phyloP scores from a whole-genome alignment of 2,329 filamentous ascomycete species.

The Monilinia fructigena region DNA sequence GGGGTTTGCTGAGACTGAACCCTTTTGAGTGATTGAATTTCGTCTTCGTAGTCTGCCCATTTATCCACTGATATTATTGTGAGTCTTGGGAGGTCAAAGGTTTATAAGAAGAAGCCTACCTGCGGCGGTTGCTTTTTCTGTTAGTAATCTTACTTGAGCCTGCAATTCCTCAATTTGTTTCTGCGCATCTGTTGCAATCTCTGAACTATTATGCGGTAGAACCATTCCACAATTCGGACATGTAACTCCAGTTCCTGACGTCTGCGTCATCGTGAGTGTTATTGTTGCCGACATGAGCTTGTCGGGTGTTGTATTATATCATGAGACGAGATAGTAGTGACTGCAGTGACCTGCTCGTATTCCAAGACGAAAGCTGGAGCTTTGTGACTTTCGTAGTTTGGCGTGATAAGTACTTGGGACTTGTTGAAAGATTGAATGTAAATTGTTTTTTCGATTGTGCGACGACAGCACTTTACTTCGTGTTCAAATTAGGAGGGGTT shows the following conservation, averaged over 20 bases:
- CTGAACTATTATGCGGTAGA: slow-evolving; percentile 31
- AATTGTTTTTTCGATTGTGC: neutral
- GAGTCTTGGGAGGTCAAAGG: slow-evolving; percentile 10
- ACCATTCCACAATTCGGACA: slow-evolving; percentile 40
- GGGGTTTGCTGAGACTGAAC: slow-evolving; percentile 30
- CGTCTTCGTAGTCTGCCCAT: slow-evolving; percentile 79
- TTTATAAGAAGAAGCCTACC: slow-evolving; percentile 43
- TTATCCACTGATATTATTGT: slow-evolving; percentile 50
- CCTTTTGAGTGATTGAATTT: slow-evolving; percentile 61
- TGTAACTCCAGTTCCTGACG: slow-evolving; percentile 23
- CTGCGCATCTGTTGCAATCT: slow-evolving; percentile 46
- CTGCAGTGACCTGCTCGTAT: slow-evolving; percentile 10
- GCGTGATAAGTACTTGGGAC: slow-evolving; percentile 1
- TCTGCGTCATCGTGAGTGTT: slow-evolving; percentile 36
- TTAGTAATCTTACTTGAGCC: slow-evolving; percentile 66
- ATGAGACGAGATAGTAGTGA: slow-evolving; percentile 25
- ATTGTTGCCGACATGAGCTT: slow-evolving; percentile 38
- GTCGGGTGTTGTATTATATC: slow-evolving; percentile 24
- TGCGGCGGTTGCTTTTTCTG: slow-evolving; percentile 66
- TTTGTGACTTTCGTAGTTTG: slow-evolving; percentile 7
- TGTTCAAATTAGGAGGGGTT: slow-evolving; percentile 18
- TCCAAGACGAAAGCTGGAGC: slow-evolving; percentile 7
- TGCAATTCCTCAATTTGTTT: slow-evolving; percentile 67
- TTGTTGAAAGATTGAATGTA: neutral
- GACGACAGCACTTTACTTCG: neutral